phyloP scores from a whole-genome alignment of 306 rosid genomes.

The Gynostemma pentaphyllum region DNA sequence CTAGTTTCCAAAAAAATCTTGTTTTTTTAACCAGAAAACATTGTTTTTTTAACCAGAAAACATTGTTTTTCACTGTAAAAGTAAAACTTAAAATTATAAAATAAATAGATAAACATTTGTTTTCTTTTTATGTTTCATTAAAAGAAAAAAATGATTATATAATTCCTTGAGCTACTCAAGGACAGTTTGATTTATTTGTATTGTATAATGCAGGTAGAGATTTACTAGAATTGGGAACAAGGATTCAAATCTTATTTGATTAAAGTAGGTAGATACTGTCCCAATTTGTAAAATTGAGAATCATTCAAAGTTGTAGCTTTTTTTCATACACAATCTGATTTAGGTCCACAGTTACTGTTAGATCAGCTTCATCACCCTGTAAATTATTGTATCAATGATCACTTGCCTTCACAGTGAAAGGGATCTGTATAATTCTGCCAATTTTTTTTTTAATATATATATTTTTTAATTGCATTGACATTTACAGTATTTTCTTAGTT shows the following conservation, averaged over 20 bases:
- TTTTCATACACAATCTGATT: background rate
- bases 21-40: no score
- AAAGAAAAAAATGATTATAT: no score
- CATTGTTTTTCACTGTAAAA: no score
- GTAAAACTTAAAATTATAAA: no score
- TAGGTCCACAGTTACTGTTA: background rate
- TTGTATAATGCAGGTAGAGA: background rate
- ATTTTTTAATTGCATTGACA: background rate
- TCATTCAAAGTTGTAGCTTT: background rate
- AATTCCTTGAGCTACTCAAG: background rate
- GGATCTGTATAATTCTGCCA: background rate
- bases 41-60: no score
- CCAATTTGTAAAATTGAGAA: background rate
- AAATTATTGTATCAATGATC: conserved; percentile 1
- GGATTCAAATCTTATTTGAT: background rate
- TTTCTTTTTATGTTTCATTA: no score
- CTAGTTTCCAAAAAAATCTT: no score
- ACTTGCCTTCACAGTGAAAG: conserved; percentile 6
- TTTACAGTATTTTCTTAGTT: no score
- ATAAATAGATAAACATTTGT: no score
- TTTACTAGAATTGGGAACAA: background rate
- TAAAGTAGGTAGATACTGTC: background rate
- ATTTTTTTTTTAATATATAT: background rate
- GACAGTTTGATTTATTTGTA: background rate
- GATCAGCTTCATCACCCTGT: background rate